These are phyloP conservation scores for Tylopilus plumbeoviolaceoides DNA, from an alignment of 768 basidiomycete species.

Conservation along the genomic window DNA sequence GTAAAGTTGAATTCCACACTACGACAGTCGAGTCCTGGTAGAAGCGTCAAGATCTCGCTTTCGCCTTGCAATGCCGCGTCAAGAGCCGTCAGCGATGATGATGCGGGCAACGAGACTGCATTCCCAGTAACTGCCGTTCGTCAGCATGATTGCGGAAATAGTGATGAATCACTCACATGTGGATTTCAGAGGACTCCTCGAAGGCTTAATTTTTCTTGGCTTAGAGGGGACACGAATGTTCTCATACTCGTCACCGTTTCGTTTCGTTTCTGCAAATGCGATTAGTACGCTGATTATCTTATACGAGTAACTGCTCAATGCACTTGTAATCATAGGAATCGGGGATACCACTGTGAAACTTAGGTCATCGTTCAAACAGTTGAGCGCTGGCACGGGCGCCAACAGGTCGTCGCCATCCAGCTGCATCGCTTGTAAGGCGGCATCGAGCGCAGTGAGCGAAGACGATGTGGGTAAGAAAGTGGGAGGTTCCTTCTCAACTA, in stretches of 20 bases:
- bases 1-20: constrained; percentile 3
- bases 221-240: neutral
- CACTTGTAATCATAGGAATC: neutral
- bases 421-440: constrained; percentile 5
- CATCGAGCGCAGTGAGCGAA: constrained; percentile 16
- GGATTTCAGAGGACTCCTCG: neutral
- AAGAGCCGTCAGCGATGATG: constrained; percentile 3
- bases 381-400: neutral
- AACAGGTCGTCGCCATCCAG: constrained; percentile 4
- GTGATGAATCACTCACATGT: constrained; percentile 8
- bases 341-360: constrained; percentile 5
- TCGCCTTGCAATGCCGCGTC: constrained; percentile 1
- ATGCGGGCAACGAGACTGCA: neutral
- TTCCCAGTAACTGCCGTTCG: neutral
- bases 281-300: neutral
- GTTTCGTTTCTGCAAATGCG: neutral
- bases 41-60: neutral
- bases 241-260: neutral
- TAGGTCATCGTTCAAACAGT: neutral
- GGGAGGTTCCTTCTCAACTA: neutral
- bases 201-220: neutral
- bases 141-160: neutral
- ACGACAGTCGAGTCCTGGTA: neutral
- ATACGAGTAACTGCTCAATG: neutral
- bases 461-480: constrained; percentile 5